Percentiles rank a stretch among this genome's conserved stretches.
These are phyloP conservation scores for Globomyces pollinis-pini DNA, from an alignment of 192 early-diverging fungal genomes.

Conservation along the genomic window DNA sequence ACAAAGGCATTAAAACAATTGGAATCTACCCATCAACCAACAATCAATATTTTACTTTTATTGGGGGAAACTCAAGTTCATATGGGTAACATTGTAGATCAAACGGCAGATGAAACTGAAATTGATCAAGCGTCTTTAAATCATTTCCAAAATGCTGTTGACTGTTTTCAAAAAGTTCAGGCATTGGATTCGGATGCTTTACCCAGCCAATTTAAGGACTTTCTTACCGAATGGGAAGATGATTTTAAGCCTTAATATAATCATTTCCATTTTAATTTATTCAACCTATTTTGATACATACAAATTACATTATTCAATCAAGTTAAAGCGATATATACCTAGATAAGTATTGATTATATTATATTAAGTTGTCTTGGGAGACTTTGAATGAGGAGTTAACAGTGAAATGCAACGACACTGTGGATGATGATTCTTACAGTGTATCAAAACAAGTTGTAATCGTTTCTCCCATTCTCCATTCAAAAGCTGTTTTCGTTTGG, in stretches of 20 bases:
- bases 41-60: neutral
- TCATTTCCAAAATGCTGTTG: constrained; percentile 22
- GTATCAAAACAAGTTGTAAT: neutral
- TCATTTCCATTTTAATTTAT: neutral
- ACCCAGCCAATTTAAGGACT: constrained; percentile 27
- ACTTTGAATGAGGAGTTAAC: too few species aligned
- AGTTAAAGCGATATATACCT: too few species aligned
- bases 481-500: constrained; percentile 14
- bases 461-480: constrained; percentile 19
- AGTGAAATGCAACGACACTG: neutral
- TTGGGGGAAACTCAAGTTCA: constrained; percentile 26
- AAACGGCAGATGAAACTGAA: constrained; percentile 19
- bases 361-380: too few species aligned
- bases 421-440: neutral
- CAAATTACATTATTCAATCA: too few species aligned
- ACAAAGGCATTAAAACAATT: constrained; percentile 2
- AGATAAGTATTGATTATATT: too few species aligned
- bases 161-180: constrained; percentile 21
- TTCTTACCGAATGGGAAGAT: constrained; percentile 23
- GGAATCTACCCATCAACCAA: neutral
- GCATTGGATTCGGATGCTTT: constrained; percentile 15
- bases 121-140: constrained; percentile 14
- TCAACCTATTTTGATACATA: too few species aligned
- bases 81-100: constrained; percentile 23
- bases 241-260: constrained; percentile 9